Evolutionary conservation across 768 basidiomycete genomes (phyloP).

Genomic region (Tubosaeta sp.): DNA sequence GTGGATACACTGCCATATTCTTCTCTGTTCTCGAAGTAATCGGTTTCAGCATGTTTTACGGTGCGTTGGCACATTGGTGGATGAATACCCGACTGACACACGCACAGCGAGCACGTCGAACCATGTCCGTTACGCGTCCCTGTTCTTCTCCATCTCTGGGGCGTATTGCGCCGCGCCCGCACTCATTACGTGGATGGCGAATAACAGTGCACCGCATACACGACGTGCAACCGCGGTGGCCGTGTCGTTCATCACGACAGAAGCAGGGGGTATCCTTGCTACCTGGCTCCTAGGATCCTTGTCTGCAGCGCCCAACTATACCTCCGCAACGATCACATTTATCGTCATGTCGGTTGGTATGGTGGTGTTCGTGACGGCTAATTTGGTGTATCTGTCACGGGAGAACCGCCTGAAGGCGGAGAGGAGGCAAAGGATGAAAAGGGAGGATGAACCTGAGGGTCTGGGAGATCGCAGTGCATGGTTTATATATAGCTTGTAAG

Average conservation of each 20-base stretch:
- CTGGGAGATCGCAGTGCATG: slow-evolving; percentile 54
- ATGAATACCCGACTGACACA: background rate
- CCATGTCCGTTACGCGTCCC: slow-evolving; percentile 47
- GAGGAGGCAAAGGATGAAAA: slow-evolving; percentile 29
- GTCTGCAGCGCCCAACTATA: slow-evolving; percentile 49
- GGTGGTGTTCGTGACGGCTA: slow-evolving; percentile 34
- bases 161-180: slow-evolving; percentile 49
- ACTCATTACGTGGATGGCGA: slow-evolving; percentile 56
- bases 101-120: slow-evolving; percentile 26
- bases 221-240: slow-evolving; percentile 58
- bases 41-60: slow-evolving; percentile 2
- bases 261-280: slow-evolving; percentile 54
- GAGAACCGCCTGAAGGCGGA: slow-evolving; percentile 45
- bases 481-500: slow-evolving; percentile 50
- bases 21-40: slow-evolving; percentile 40
- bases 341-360: slow-evolving; percentile 38
- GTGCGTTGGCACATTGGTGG: background rate
- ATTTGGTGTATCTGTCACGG: slow-evolving; percentile 37
- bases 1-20: slow-evolving; percentile 45
- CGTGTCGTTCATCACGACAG: slow-evolving; percentile 52
- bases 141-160: slow-evolving; percentile 54
- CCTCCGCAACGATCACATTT: slow-evolving; percentile 38
- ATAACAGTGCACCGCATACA: slow-evolving; percentile 55
- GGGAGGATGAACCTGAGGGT: slow-evolving; percentile 36
- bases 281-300: slow-evolving; percentile 56